Evolutionary conservation across 1,284 basidiomycete genomes (phyloP).

Genomic region (Moesziomyces parantarcticus): DNA sequence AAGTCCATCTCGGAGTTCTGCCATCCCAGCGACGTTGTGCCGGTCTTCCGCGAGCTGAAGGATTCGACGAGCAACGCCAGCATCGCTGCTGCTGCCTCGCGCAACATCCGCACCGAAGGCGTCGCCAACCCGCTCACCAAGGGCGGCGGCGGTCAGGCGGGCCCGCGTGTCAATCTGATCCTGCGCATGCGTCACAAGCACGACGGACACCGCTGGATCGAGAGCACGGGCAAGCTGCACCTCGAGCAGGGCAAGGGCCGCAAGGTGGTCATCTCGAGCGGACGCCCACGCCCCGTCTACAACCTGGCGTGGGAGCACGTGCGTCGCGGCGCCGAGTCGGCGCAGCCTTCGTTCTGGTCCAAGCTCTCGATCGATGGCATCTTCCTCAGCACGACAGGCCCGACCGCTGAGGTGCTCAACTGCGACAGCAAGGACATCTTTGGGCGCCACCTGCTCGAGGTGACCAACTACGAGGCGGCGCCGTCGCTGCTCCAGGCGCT

Average conservation of each 20-base stretch:
- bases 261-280: constrained; percentile 63
- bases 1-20: constrained; percentile 80
- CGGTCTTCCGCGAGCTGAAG: constrained; percentile 90
- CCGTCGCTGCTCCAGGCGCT: constrained; percentile 55
- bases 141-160: constrained; percentile 63
- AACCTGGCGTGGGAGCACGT: constrained; percentile 60
- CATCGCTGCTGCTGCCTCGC: constrained; percentile 61
- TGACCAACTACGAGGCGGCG: constrained; percentile 54
- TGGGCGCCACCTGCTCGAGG: constrained; percentile 51
- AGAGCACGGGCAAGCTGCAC: constrained; percentile 61
- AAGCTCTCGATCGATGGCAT: constrained; percentile 60
- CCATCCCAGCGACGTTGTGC: constrained; percentile 88
- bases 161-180: constrained; percentile 60
- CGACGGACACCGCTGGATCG: constrained; percentile 59
- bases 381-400: constrained; percentile 51
- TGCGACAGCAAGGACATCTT: constrained; percentile 46
- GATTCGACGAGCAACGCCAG: constrained; percentile 73
- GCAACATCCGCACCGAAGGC: constrained; percentile 49
- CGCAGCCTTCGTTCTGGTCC: constrained; percentile 57
- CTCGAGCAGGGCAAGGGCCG: constrained; percentile 65
- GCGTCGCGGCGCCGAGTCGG: constrained; percentile 35
- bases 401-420: constrained; percentile 45
- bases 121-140: constrained; percentile 60
- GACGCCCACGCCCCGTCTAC: constrained; percentile 57
- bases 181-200: constrained; percentile 62